A percentile compares a stretch with the other conserved stretches of the same genome.
Conservation (phyloP, 495 filamentous ascomycete species). For the Hyaloscypha bicolor region DNA sequence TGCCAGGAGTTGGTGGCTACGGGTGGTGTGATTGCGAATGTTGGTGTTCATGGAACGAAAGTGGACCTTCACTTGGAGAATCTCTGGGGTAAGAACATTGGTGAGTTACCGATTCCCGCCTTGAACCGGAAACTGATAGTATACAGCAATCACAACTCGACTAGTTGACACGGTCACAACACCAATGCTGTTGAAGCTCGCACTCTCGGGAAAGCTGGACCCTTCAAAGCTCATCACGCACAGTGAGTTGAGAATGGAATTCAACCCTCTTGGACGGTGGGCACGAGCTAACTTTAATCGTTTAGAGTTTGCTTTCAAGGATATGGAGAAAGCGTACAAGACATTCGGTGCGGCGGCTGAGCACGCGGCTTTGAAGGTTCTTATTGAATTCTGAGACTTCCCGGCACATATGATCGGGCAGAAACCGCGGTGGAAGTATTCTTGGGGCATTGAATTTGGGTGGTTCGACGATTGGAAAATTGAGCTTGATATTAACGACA, state of each 20-base stretch:
- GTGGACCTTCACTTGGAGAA: slow-evolving; percentile 47
- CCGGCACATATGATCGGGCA: neutral
- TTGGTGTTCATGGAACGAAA: slow-evolving; percentile 50
- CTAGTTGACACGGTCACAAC: slow-evolving; percentile 49
- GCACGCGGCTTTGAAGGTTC: slow-evolving; percentile 40
- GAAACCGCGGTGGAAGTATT: neutral
- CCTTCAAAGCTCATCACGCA: slow-evolving; percentile 46
- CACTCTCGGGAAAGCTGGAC: slow-evolving; percentile 41
- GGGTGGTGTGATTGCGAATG: slow-evolving; percentile 53
- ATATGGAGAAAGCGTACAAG: slow-evolving; percentile 43
- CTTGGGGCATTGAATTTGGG: neutral
- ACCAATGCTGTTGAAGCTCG: slow-evolving; percentile 44
- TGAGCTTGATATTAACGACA: no score
- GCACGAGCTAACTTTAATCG: slow-evolving; percentile 6
- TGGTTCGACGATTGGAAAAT: neutral
- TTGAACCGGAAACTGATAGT: slow-evolving; percentile 14
- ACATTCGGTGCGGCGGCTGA: slow-evolving; percentile 38
- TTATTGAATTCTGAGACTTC: slow-evolving; percentile 28
- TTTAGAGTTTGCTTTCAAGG: slow-evolving; percentile 38
- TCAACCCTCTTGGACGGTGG: neutral
- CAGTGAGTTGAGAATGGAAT: slow-evolving; percentile 30
- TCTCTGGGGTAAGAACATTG: slow-evolving; percentile 49
- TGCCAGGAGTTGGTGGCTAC: slow-evolving; percentile 51
- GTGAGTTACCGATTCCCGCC: slow-evolving; percentile 5
- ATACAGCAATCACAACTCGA: slow-evolving; percentile 44